Base-by-base conservation (phyloP, 2,329 filamentous ascomycete species). In the Cucurbitaria berberidis region DNA sequence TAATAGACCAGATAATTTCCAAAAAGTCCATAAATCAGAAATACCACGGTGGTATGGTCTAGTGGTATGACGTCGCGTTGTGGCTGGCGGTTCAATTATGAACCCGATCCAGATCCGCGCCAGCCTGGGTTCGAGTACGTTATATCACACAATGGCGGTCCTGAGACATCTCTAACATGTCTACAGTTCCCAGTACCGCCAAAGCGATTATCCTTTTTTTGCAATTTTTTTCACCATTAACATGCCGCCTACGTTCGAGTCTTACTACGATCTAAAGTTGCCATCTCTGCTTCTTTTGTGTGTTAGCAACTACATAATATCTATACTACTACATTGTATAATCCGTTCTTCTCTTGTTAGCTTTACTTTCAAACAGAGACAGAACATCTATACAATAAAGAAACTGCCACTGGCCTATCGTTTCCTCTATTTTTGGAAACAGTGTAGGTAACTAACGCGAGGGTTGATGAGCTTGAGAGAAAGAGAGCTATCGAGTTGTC, bases 61-160 rank as follows among this genome's bases (percentile, higher is more conserved):
- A 73, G 70, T 69, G 70, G 70, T 73, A 73, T 73, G 70, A 73
- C 70, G 70, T 73, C 70, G 68, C 70, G 70, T 73, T 73, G 70
- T 73, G 70, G 69, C 67, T 67, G 63, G 64, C 64, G 64, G 55
- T 51, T 48, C 56, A 45, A 44, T 42, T 58, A 51, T 56, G 61
- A 52, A 56, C 53, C 62, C 50, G 63, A 65, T 66, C 62, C 57
- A 64, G 60, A 65, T 67, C 64, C 70, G 70, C 68, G 70, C 69
- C 67, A 73, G 70, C 69, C 70, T 71, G 70, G 68, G 69, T 68
- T 67, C 64, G 64, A 67, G 66, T 69, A 67, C 63, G 67, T 68
- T 65, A 26, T 30, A 24, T 48, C 48, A 51, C 35, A 57, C 34
- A 60, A 54, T 55, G 45, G 45, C 45, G 53, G 61, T 61, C 47